phyloP scores from a whole-genome alignment of 352 stramenopile genomes.

The Globisporangium orthogonon region DNA sequence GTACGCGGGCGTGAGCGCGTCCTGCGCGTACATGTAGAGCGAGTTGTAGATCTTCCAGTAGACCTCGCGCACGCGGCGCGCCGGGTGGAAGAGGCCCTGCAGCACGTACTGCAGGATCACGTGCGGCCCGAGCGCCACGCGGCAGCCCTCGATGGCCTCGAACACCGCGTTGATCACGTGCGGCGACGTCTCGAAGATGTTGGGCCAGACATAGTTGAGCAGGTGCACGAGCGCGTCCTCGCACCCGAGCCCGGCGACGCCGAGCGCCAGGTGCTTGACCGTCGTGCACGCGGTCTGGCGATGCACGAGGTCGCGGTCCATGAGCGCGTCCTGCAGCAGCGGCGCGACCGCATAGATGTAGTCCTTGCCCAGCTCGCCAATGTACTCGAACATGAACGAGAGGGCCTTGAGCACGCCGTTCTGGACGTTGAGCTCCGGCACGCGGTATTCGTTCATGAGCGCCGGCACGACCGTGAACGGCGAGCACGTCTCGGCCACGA shows the following conservation, averaged over 20 bases:
- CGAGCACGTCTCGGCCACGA: conserved; percentile 98
- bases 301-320: conserved; percentile 98
- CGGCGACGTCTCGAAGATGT: conserved; percentile 98
- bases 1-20: conserved; percentile 97
- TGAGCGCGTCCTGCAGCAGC: conserved; percentile 98
- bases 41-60: conserved; percentile 99
- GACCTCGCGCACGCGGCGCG: conserved; percentile 96
- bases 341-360: conserved; percentile 99
- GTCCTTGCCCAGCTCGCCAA: conserved; percentile 99
- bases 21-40: conserved; percentile 98
- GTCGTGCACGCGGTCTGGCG: conserved; percentile 96
- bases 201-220: conserved; percentile 99
- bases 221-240: conserved; percentile 98
- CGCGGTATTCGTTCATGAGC: conserved; percentile 99
- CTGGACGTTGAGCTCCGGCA: conserved; percentile 99
- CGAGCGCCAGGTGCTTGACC: conserved; percentile 97
- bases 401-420: conserved; percentile 99
- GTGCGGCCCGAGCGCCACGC: conserved; percentile 94
- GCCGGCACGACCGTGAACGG: conserved; percentile 98
- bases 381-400: conserved; percentile 99
- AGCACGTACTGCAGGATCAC: conserved; percentile 97
- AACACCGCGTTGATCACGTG: conserved; percentile 99
- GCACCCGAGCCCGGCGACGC: conserved; percentile 94
- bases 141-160: conserved; percentile 96
- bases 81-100: conserved; percentile 98